Base-by-base conservation (phyloP, 2,329 filamentous ascomycete genomes). In the Cercospora zeina region DNA sequence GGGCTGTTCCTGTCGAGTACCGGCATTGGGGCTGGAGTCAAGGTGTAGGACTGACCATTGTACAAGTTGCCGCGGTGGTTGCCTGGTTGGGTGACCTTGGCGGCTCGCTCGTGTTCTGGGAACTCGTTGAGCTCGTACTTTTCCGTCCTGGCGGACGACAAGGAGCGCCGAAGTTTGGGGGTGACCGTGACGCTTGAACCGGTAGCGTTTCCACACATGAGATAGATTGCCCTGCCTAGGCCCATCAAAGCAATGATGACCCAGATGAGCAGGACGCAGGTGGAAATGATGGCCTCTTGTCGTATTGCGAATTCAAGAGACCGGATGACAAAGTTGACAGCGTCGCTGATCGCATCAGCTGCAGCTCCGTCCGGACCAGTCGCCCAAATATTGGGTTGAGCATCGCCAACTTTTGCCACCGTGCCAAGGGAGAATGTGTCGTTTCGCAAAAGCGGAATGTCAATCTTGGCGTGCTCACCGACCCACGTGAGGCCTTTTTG, bases 401-500 rank as follows among this genome's bases (percentile, higher is more conserved):
- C 84, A 62, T 78, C 69, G 31, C 66, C 75, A 51, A 85, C 75
- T 69, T 82, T 81, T 27, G 79, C 81, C 33, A 85, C 79, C 60
- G 93, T 90, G 45, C 93, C 92, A 58, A 88, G 79, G 62, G 90
- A 93, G 78, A 97, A 96, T 1, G 89, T 90, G 73, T 96, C 84
- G 70, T 90, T 88, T 27, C 85, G 81, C 64, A 97, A 87, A 58
- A 85, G 77, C 0, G 95, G 95, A 69, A 99, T 89, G 63, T 85
- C 80, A 69, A 99, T 83, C 65, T 95, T 85, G 3, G 95, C 91
- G 73, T 97, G 81, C 68, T 97, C 88, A 70, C 90, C 85, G 10
- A 96, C 89, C 93, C 93, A 99, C 0, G 90, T 96, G n/a, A 97
- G 82, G 11, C 89, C 95, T 72, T 89, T 88, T 75, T 97, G 86